Conservation (phyloP, 2,329 filamentous ascomycete species). For the Microsporum canis region DNA sequence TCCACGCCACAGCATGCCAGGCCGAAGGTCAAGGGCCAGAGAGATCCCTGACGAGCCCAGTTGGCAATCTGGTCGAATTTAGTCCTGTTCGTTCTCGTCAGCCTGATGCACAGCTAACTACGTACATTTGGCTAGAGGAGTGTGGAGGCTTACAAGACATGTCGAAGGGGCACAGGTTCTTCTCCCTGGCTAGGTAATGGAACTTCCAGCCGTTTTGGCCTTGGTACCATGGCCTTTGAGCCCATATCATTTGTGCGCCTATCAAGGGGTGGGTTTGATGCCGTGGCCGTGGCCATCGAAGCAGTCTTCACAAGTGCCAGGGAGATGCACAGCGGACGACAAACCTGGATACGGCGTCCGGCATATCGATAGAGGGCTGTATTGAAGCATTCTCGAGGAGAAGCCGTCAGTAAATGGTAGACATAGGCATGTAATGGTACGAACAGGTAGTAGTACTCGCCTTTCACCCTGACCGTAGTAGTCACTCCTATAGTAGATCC, state of each 20-base stretch:
- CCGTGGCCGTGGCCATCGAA: neutral
- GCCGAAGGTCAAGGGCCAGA: constrained; percentile 83
- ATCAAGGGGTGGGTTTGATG: neutral
- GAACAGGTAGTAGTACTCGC: neutral
- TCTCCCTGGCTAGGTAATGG: neutral
- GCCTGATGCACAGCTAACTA: neutral
- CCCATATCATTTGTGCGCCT: neutral
- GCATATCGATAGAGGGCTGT: neutral
- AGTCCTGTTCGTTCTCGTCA: constrained; percentile 41
- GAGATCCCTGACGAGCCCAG: constrained; percentile 72
- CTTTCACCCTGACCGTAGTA: neutral
- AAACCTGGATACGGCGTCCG: neutral
- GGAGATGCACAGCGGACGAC: neutral
- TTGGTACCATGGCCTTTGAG: neutral
- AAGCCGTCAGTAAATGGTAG: neutral
- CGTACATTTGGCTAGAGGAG: neutral
- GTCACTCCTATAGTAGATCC: neutral
- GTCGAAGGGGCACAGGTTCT: neutral
- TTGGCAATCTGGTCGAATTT: constrained; percentile 69
- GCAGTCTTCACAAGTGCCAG: neutral
- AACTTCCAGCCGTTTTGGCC: neutral
- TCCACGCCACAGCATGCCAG: constrained; percentile 82
- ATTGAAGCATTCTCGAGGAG: neutral
- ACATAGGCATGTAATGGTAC: neutral
- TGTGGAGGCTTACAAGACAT: neutral